Evolutionary conservation across 805 yeast genomes (phyloP), one percentile per base, ranked within the genome.

Genomic region (Lachancea kluyveri): DNA sequence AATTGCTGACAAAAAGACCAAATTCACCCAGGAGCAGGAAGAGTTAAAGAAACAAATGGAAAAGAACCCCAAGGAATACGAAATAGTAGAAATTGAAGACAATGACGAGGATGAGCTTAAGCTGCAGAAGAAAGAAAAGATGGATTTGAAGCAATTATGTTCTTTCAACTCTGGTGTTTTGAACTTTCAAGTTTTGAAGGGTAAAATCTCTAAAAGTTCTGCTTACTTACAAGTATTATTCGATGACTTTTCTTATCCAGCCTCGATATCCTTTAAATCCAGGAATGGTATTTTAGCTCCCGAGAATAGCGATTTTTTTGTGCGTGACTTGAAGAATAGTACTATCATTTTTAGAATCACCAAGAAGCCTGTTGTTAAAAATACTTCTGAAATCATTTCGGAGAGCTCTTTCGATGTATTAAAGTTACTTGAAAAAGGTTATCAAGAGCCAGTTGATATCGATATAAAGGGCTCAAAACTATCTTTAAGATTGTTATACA

Each of bases 241-340:
- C 40, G 94, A 83, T 55, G 88, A 82, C 46, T 62, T 65, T 23
- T 64, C 68, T 1, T 69, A 65, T 30, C 86, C 92, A 2, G 66
- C 74, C 3, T 74, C 72, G 35, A 64, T 66, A 6, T 61, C 82
- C 1, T 54, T 71, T 8, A 70, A 64, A 45, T 52, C 75, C 2
- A 66, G 58, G 18, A 72, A 72, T 19, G 67, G 68, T 30, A 50
- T 40, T 8, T 52, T 81, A 18, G 48, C 65, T 15, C 49, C 68
- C 10, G 72, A 74, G n/a, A 52, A 58, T 15, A 80, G 77, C 13
- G 73, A 68, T 38, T 72, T 72, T 0, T 81, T 81, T 43, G 65
- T 83, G 30, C 72, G 94, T 54, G 92, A 83, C 52, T 65, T 83
- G 46, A 69, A 71, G 24, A 67, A 80, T 50, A 78, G 87, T 21